Conservation (phyloP, 2,329 filamentous ascomycete genomes). For the Amesomyces nigricolor region DNA sequence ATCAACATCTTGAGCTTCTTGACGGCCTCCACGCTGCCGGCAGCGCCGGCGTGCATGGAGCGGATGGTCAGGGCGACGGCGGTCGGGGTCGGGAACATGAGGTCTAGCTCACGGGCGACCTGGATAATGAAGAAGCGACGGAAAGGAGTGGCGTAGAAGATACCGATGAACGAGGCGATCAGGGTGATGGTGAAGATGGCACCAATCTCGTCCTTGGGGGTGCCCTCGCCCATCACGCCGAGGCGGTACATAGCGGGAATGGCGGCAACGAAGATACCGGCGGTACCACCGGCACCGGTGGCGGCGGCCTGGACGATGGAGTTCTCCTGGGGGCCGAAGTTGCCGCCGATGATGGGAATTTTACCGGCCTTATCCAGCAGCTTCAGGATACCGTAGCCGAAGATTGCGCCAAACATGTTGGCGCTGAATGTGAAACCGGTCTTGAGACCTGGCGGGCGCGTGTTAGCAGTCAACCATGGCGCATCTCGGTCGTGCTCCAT, state of each 20-base stretch:
- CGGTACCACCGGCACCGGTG: conserved; percentile 49
- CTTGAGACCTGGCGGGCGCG: conserved; percentile 35
- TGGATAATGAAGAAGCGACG: conserved; percentile 54
- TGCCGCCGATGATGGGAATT: conserved; percentile 48
- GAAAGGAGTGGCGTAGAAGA: conserved; percentile 47
- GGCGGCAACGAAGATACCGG: conserved; percentile 49
- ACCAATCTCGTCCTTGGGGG: conserved; percentile 44
- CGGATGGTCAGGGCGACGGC: conserved; percentile 55
- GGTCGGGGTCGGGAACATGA: conserved; percentile 54
- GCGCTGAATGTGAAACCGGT: conserved; percentile 43
- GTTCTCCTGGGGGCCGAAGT: conserved; percentile 54
- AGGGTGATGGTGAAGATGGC: conserved; percentile 46
- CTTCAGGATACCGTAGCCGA: conserved; percentile 52
- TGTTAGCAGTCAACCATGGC: neutral
- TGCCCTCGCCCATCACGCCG: conserved; percentile 37
- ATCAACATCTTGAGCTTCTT: conserved; percentile 50
- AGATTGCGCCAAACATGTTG: conserved; percentile 45
- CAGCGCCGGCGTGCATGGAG: conserved; percentile 51
- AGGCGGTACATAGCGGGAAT: conserved; percentile 53
- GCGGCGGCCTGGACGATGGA: conserved; percentile 39
- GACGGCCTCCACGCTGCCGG: conserved; percentile 45
- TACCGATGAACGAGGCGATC: conserved; percentile 48
- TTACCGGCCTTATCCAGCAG: conserved; percentile 39
- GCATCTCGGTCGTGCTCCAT: neutral
- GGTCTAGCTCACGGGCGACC: conserved; percentile 48